A percentile compares a stretch with the other conserved stretches of the same genome.
Conservation (phyloP, 2,329 filamentous ascomycete species). For the Fusarium sp. region DNA sequence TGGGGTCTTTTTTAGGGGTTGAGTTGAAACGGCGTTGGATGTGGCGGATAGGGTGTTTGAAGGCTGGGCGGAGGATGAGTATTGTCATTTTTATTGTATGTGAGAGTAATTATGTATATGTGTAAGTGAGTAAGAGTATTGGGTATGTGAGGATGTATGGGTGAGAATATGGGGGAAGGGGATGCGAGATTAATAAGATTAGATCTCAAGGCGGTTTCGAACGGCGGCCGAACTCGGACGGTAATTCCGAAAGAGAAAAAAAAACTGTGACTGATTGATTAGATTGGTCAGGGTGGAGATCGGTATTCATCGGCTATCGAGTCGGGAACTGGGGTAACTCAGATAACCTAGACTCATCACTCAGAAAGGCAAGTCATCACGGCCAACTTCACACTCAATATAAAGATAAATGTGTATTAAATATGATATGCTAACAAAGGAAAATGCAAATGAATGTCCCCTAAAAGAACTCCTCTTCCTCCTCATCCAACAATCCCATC, state of each 20-base stretch:
- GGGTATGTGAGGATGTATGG: not conserved
- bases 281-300: conserved; percentile 21
- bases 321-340: not conserved
- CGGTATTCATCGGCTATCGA: conserved; percentile 28
- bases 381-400: not conserved
- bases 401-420: not conserved
- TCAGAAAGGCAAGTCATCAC: conserved; percentile 55
- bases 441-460: conserved; percentile 24
- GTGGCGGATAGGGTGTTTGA: conserved; percentile 30
- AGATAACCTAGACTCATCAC: not conserved
- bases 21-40: conserved; percentile 34
- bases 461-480: conserved; percentile 55
- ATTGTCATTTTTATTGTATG: conserved; percentile 26
- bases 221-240: conserved; percentile 40
- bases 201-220: conserved; percentile 9
- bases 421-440: conserved; percentile 42
- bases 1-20: conserved; percentile 31
- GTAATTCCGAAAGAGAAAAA: conserved; percentile 19
- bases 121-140: not conserved
- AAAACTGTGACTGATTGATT: not conserved
- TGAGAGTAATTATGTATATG: not conserved
- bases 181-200: conserved; percentile 14
- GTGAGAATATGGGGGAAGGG: not conserved
- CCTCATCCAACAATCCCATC: conserved; percentile 67
- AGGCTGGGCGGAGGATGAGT: conserved; percentile 34